Evolutionary conservation across 768 basidiomycete genomes (phyloP), one percentile per base, ranked within the genome.

Genomic region (Amanita molliuscula): DNA sequence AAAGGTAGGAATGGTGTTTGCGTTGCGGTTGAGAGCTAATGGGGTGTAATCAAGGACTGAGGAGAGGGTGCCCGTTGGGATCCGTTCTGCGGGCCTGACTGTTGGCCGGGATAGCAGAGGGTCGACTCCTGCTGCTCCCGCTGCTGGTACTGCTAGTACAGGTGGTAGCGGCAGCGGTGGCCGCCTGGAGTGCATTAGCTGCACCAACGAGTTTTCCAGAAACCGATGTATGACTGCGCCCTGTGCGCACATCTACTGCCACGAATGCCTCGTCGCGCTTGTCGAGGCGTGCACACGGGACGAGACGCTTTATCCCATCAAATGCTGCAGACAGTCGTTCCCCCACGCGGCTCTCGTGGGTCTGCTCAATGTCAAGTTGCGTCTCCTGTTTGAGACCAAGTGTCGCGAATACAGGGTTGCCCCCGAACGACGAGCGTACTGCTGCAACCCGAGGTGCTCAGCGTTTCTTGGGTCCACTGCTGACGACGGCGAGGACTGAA

Each of bases 251-350:
- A 29, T 54, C 36, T 60, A 57, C 44, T 60, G 59, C 47, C 26
- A 47, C 6, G 53, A n/a, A n/a, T 60, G 59, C 25, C 13, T 60
- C 25, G 46, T 42, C 31, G 36, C 41, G 10, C 54, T 60, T 1
- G 54, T 60, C n/a, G 51, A 56, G n/a, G 55, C 57, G 6, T 58
- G 51, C 28, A 51, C 42, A 7, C 28, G 51, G 10, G 59, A 60
- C 44, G 59, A 60, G 45, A 44, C 52, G 20, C 53, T 60, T 6
- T 55, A 56, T 46, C 59, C 59, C 2, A 23, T 60, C 31, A 55
- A 55, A 46, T 60, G 57, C 40, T 60, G 59, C 55, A 51, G 52
- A 48, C 54, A 53, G 20, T 38, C 52, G n/a, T 53, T 60, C 13
- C 40, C 53, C 4, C 2, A 36, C 3, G n/a, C 44, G 28, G 10